Evolutionary conservation across 2,329 filamentous ascomycete species (phyloP).

Genomic region (Scedosporium aurantiacum): DNA sequence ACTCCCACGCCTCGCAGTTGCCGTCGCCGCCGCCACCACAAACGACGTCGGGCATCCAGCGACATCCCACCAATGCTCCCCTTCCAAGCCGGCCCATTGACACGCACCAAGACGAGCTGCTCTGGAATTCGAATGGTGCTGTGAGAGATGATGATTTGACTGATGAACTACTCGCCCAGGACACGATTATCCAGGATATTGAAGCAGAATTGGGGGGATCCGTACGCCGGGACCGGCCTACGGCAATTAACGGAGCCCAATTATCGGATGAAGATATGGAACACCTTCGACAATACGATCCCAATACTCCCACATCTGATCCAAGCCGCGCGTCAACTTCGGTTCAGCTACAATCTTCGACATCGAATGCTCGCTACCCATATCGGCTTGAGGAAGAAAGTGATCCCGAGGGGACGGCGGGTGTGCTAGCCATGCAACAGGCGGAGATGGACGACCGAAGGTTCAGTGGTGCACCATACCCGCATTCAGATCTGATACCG

Average conservation of each 20-base stretch:
- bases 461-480: constrained; percentile 20
- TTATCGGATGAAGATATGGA: constrained; percentile 35
- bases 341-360: neutral
- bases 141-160: constrained; percentile 18
- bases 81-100: constrained; percentile 43
- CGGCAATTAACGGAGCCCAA: constrained; percentile 31
- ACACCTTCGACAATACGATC: constrained; percentile 37
- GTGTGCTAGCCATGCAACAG: constrained; percentile 71
- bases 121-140: constrained; percentile 28
- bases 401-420: constrained; percentile 77
- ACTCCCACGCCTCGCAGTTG: constrained; percentile 39
- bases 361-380: constrained; percentile 19
- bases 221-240: constrained; percentile 25
- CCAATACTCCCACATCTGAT: constrained; percentile 32
- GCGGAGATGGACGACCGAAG: constrained; percentile 67
- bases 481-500: neutral
- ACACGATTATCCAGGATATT: constrained; percentile 47
- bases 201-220: constrained; percentile 38
- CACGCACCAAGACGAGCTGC: constrained; percentile 28
- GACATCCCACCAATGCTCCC: constrained; percentile 50
- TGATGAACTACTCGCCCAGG: constrained; percentile 32
- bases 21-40: constrained; percentile 32
- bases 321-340: neutral
- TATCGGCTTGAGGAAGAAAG: constrained; percentile 54
- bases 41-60: constrained; percentile 23